Evolutionary conservation across 2,329 filamentous ascomycete genomes (phyloP).

Genomic region (Torrubiella hemipterigena): DNA sequence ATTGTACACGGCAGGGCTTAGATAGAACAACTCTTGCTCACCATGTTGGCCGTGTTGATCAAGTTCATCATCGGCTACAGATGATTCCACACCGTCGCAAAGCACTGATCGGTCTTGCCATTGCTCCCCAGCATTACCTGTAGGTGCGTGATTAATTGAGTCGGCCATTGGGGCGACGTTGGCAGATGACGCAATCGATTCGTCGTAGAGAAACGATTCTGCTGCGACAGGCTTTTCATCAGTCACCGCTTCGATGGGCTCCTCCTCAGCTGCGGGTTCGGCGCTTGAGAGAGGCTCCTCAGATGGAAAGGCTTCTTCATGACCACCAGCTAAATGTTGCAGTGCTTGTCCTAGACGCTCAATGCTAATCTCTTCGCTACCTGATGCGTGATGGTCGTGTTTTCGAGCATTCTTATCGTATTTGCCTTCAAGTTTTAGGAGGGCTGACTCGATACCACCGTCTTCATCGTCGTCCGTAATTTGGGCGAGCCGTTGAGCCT

Average conservation of each 20-base stretch:
- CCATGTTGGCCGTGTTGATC: conserved; percentile 6
- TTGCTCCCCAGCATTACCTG: too few relatives aligned
- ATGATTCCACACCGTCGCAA: background rate
- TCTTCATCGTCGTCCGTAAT: conserved; percentile 75
- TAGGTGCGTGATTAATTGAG: too few relatives aligned
- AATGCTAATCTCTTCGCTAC: conserved; percentile 11
- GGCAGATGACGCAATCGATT: too few relatives aligned
- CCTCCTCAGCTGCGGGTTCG: too few relatives aligned
- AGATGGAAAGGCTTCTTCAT: conserved; percentile 4
- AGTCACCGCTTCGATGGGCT: too few relatives aligned
- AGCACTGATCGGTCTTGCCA: conserved; percentile 8
- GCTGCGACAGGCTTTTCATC: conserved; percentile 1
- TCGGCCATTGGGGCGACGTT: too few relatives aligned
- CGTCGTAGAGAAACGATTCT: too few relatives aligned
- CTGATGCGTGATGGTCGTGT: conserved; percentile 7
- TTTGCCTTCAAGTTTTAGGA: conserved; percentile 84
- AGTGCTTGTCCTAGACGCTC: conserved; percentile 4
- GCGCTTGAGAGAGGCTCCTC: background rate
- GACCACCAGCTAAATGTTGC: conserved; percentile 4
- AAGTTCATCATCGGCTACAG: conserved; percentile 6
- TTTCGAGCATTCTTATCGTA: conserved; percentile 45
- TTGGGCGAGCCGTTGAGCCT: conserved; percentile 75
- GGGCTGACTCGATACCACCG: conserved; percentile 82
- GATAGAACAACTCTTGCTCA: conserved; percentile 34
- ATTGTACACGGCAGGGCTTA: too few relatives aligned